Conservation (phyloP, 169 alveolate species). For the Plasmodium billcollinsi region DNA sequence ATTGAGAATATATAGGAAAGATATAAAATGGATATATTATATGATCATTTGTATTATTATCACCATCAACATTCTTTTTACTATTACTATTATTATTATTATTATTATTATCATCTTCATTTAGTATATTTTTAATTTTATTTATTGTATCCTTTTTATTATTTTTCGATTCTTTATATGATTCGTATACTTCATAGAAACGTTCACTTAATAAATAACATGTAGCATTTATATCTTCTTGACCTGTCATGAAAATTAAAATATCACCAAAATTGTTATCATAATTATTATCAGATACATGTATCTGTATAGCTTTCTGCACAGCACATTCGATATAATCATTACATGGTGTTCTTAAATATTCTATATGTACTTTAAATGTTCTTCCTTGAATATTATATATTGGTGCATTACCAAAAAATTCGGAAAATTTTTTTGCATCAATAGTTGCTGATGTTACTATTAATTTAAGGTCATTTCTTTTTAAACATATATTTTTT, state of each 20-base stretch:
- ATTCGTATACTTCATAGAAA: slow-evolving; percentile 81
- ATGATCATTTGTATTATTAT: slow-evolving; percentile 39
- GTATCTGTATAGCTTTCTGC: slow-evolving; percentile 98
- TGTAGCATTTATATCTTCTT: slow-evolving; percentile 99
- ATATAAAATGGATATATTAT: slow-evolving; percentile 90
- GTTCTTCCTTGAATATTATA: slow-evolving; percentile 99
- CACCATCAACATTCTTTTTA: slow-evolving; percentile 21
- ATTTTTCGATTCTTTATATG: slow-evolving; percentile 71
- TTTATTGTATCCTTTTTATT: slow-evolving; percentile 66
- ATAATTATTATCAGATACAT: slow-evolving; percentile 86
- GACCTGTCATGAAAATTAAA: slow-evolving; percentile 99
- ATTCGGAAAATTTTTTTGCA: slow-evolving; percentile 96
- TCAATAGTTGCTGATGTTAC: slow-evolving; percentile 99
- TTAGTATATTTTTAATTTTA: slow-evolving; percentile 39
- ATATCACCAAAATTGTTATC: slow-evolving; percentile 93
- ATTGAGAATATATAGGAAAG: slow-evolving; percentile 98
- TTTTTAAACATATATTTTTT: slow-evolving; percentile 94
- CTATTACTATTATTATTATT: slow-evolving; percentile 8
- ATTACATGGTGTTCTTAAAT: slow-evolving; percentile 93
- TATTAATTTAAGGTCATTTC: slow-evolving; percentile 97
- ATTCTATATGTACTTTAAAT: slow-evolving; percentile 97
- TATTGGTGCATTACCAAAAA: slow-evolving; percentile 99
- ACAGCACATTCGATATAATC: slow-evolving; percentile 99
- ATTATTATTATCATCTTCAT: background rate
- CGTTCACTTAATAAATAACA: slow-evolving; percentile 96